Base-by-base conservation (phyloP, 441 rosid genomes). In the Arabidopsis lyrata region DNA sequence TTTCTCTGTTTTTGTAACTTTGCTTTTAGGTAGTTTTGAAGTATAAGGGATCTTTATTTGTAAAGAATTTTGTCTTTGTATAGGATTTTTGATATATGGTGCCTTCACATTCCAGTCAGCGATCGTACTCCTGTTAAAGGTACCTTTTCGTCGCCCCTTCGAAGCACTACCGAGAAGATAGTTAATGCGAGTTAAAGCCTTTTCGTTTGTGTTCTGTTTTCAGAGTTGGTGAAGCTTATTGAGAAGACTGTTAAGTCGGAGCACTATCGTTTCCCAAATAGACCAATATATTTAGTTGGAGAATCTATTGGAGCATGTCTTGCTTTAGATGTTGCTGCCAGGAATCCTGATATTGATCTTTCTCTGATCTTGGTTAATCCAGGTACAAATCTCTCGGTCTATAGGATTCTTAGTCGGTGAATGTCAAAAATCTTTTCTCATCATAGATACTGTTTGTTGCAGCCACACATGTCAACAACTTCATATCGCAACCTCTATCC, bases 251-350 rank as follows among this genome's bases (percentile, higher is more conserved):
- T 85, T n/a, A 85, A 67, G 71, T 70, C 77, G 1, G 89, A 84
- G 71, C 47, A 61, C 35, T 0, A 13, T 14, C 47, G 56, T 14
- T 74, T 70, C 34, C 89, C 90, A 12, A 68, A 79, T 11, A 84
- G 86, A 72, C 95, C 95, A 14, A 87, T 91, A 63, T 91, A 91
- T 79, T 60, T 92, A 54, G 86, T 88, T 38, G 96, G 91, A 31
- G 94, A 92, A 53, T 87, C 90, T 41, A 47, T 92, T 66, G 94
- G 94, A 77, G 91, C 82, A 3, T 90, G 91, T 74, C 77, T 90
- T 70, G 94, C 90, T 14, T 70, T 92, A 49, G 92, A 86, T 32
- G 87, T 86, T 31, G 93, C 92, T 3, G 86, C 86, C 8, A 83
- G 86, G 52, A 91, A 87, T 69, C 90, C 93, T 2, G 56, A 77